Evolutionary conservation across 257 asterid species (phyloP), one percentile per base, ranked within the genome.

Genomic region (Ligustrum vulgare): DNA sequence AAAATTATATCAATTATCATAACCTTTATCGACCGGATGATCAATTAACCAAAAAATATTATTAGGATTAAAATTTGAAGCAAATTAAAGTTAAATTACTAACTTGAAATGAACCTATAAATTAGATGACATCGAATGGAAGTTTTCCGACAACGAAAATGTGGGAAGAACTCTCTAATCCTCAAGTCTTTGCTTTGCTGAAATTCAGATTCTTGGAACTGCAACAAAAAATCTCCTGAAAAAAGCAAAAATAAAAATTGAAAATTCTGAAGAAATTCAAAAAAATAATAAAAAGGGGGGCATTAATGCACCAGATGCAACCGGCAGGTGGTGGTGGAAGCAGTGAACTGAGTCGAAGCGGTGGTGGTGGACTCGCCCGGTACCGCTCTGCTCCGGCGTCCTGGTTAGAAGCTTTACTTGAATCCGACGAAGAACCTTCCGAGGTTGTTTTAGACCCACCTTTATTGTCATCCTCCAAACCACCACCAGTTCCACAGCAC

Each of bases 371-470:
- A n/a, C 85, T 93, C 58, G 83, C 93, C 43, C 85, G 96, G 68
- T 93, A 47, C 79, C 88, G 88, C 69, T 93, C 98, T 34, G 98
- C 98, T 87, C 98, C 98, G 76, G 92, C 91, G 5, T 89, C 88
- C 54, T 93, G 98, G 98, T 72, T 93, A 73, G 98, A 93, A 82
- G 97, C 97, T 1, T 80, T 93, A n/a, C 89, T 93, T 23, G 98
- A 93, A 71, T 82, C 91, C 9, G 97, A 91, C 39, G 89, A 89
- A 23, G 98, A 87, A 18, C 81, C 66, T 20, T 39, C 73, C 73
- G 94, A 89, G n/a, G 82, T 79, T 49, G 85, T 87, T 22, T 71
- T 84, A 77, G 94, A 87, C 72, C 80, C 86, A 20, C 89, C 82
- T 71, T 9, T 60, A 20, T 8, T 63, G 35, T 64, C 79, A 10